Conservation (phyloP, 768 basidiomycete species). For the Pleurotus salmoneostramineus region DNA sequence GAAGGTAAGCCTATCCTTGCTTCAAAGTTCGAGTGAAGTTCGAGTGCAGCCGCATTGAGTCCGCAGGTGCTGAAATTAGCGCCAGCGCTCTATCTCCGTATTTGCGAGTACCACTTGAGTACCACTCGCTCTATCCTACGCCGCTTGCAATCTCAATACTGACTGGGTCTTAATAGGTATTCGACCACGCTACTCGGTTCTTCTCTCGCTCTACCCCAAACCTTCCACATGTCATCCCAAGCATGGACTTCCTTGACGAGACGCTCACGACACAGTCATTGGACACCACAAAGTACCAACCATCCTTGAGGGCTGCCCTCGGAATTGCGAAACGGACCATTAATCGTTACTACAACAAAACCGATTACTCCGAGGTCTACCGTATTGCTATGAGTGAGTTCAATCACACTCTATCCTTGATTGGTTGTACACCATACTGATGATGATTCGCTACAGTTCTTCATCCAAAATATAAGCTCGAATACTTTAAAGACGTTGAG, state of each 20-base stretch:
- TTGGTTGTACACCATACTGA: too few relatives aligned
- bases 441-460: conserved; percentile 21
- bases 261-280: not conserved
- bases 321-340: conserved; percentile 21
- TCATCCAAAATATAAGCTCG: conserved; percentile 24
- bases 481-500: conserved; percentile 19
- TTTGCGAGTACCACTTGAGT: not conserved
- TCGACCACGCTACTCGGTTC: conserved; percentile 8
- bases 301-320: conserved; percentile 19
- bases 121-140: not conserved
- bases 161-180: not conserved
- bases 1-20: not conserved
- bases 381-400: conserved; percentile 33
- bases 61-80: too few relatives aligned
- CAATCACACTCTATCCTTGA: too few relatives aligned
- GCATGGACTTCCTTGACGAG: conserved; percentile 22
- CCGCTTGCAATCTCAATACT: not conserved
- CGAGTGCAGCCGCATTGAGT: too few relatives aligned
- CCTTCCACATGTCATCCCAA: conserved; percentile 21
- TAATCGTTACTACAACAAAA: conserved; percentile 26
- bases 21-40: too few relatives aligned
- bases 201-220: conserved; percentile 10
- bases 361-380: conserved; percentile 26
- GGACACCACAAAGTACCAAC: not conserved
- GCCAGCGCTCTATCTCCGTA: not conserved